A percentile compares a stretch with the other conserved stretches of the same genome.
These are phyloP conservation scores for Anacardium occidentale DNA, from an alignment of 345 rosid genomes.

Conservation along the genomic window DNA sequence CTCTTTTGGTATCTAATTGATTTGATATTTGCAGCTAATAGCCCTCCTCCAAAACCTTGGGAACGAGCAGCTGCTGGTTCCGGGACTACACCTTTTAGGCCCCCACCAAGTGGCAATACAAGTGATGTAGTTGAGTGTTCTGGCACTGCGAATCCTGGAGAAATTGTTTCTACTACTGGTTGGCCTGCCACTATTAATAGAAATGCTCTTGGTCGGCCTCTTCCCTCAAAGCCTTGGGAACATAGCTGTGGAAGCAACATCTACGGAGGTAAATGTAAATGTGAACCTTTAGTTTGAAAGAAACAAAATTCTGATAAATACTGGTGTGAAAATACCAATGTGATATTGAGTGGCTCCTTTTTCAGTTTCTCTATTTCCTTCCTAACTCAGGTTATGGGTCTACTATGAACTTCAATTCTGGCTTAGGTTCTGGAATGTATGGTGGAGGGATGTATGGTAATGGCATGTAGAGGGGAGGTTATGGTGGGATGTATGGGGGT, in stretches of 20 bases:
- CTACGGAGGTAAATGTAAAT: slow-evolving; percentile 50
- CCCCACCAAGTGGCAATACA: slow-evolving; percentile 26
- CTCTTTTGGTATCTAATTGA: background rate
- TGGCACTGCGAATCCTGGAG: slow-evolving; percentile 89
- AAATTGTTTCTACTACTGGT: slow-evolving; percentile 54
- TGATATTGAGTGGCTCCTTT: slow-evolving; percentile 6
- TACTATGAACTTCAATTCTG: slow-evolving; percentile 58
- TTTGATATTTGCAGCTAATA: slow-evolving; percentile 17
- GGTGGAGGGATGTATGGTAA: slow-evolving; percentile 54
- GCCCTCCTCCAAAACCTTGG: slow-evolving; percentile 29
- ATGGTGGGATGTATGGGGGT: slow-evolving; percentile 75
- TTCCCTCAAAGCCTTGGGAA: slow-evolving; percentile 90
- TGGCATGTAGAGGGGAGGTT: no score
- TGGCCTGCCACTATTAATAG: slow-evolving; percentile 44
- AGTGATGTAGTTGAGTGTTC: slow-evolving; percentile 59
- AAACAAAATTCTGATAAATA: background rate
- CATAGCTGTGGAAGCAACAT: slow-evolving; percentile 51
- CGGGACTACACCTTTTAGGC: slow-evolving; percentile 24
- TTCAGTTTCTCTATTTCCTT: background rate
- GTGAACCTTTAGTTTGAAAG: background rate
- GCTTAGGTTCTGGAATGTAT: slow-evolving; percentile 62
- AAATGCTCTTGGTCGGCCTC: slow-evolving; percentile 60
- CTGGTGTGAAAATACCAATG: background rate
- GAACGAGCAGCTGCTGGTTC: slow-evolving; percentile 16
- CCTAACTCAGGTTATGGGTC: slow-evolving; percentile 62